phyloP scores from a whole-genome alignment of 352 stramenopile genomes.

The Phytophthora podocarpi region DNA sequence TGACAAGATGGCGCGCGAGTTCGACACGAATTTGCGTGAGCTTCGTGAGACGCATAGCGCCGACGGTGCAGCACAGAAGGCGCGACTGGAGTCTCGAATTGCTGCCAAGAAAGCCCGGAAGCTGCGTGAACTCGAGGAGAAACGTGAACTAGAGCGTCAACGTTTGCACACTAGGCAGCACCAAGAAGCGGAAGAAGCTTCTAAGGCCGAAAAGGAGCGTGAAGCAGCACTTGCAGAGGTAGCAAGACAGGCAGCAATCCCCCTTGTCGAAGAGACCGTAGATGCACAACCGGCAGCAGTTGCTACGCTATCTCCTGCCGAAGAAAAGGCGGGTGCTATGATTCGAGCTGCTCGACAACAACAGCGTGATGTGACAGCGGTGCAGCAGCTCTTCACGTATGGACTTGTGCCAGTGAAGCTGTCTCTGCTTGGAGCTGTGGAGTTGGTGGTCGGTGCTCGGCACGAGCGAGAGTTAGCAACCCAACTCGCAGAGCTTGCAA shows the following conservation, averaged over 20 bases:
- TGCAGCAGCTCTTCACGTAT: constrained; percentile 66
- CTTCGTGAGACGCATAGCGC: constrained; percentile 59
- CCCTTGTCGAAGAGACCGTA: constrained; percentile 1
- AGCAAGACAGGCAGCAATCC: constrained; percentile 4
- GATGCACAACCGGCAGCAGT: not conserved
- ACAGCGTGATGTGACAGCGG: constrained; percentile 46
- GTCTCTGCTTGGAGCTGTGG: constrained; percentile 55
- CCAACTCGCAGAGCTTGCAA: constrained; percentile 41
- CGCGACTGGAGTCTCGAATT: constrained; percentile 73
- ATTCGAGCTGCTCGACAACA: constrained; percentile 37
- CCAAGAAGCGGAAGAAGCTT: constrained; percentile 44
- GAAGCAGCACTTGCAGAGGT: constrained; percentile 31
- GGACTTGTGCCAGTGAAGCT: constrained; percentile 55
- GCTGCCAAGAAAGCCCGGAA: constrained; percentile 83
- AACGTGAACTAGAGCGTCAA: constrained; percentile 60
- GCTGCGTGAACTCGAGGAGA: constrained; percentile 70
- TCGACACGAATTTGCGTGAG: constrained; percentile 64
- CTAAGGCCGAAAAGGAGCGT: constrained; percentile 38
- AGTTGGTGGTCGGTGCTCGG: constrained; percentile 56
- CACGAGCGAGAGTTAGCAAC: constrained; percentile 56
- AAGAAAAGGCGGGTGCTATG: constrained; percentile 18
- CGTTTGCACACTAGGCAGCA: constrained; percentile 49
- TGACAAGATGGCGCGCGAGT: constrained; percentile 66
- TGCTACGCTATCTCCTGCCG: constrained; percentile 12
- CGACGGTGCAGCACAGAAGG: constrained; percentile 66